Conservation (phyloP, 768 basidiomycete genomes). For the Leccinum aurantiacum region DNA sequence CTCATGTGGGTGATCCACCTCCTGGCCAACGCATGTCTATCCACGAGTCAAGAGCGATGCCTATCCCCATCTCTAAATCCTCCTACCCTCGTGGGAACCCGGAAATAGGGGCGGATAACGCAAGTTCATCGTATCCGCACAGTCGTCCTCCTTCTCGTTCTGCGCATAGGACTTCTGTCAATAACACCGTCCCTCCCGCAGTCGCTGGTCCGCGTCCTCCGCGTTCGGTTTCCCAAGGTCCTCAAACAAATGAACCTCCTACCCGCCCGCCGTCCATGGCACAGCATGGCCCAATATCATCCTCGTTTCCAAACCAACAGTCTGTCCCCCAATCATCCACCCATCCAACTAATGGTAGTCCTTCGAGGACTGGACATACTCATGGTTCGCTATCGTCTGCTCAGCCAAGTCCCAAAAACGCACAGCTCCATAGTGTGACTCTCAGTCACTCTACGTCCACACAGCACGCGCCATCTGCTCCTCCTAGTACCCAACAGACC, state of each 20-base stretch:
- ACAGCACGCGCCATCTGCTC: conserved; percentile 22
- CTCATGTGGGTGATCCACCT: conserved; percentile 22
- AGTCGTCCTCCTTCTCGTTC: conserved; percentile 30
- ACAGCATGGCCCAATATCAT: conserved; percentile 9
- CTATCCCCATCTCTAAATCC: conserved; percentile 20
- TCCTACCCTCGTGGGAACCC: conserved; percentile 28
- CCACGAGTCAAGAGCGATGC: conserved; percentile 26
- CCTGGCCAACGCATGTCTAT: conserved; percentile 29
- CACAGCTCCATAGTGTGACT: conserved; percentile 18
- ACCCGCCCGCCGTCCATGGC: conserved; percentile 27
- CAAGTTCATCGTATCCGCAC: conserved; percentile 18
- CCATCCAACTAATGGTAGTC: conserved; percentile 14
- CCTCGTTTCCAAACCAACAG: conserved; percentile 15
- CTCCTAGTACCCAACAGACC: conserved; percentile 21
- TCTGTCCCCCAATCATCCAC: conserved; percentile 23
- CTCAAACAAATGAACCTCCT: conserved; percentile 21
- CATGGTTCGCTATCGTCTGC: conserved; percentile 14
- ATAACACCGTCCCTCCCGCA: conserved; percentile 20
- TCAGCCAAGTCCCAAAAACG: conserved; percentile 27
- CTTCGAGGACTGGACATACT: conserved; percentile 15
- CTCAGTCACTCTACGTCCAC: conserved; percentile 6
- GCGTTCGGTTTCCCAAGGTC: conserved; percentile 31
- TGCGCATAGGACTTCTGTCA: conserved; percentile 23
- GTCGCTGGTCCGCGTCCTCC: conserved; percentile 30
- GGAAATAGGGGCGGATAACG: conserved; percentile 22